Evolutionary conservation across 2,329 filamentous ascomycete genomes (phyloP).

Genomic region (Podosphaera fusca): DNA sequence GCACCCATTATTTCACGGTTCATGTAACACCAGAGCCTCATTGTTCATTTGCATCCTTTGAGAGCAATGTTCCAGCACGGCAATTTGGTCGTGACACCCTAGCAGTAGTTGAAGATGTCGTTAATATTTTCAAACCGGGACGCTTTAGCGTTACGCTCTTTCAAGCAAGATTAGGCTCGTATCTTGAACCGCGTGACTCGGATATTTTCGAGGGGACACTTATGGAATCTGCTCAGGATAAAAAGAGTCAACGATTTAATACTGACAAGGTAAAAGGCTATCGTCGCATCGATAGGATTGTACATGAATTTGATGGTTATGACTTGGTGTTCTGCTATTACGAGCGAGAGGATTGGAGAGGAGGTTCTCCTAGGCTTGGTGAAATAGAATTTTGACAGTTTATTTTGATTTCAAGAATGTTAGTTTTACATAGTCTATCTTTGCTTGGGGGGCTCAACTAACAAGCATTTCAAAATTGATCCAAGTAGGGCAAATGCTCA

Average conservation of each 20-base stretch:
- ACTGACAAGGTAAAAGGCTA: slow-evolving; percentile 65
- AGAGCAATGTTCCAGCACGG: slow-evolving; percentile 84
- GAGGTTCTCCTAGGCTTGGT: slow-evolving; percentile 12
- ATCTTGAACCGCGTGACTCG: slow-evolving; percentile 7
- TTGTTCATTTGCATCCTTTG: slow-evolving; percentile 93
- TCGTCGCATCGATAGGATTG: slow-evolving; percentile 73
- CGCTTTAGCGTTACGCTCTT: slow-evolving; percentile 94
- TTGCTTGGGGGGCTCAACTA: no score
- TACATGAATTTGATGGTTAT: slow-evolving; percentile 94
- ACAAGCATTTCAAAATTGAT: no score
- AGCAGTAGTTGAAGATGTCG: slow-evolving; percentile 82
- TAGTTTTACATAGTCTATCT: no score
- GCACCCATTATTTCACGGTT: slow-evolving; percentile 82
- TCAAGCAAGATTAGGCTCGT: slow-evolving; percentile 47
- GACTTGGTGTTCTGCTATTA: slow-evolving; percentile 94
- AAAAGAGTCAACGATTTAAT: slow-evolving; percentile 12
- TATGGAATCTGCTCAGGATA: background rate
- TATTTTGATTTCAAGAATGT: no score
- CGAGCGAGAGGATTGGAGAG: slow-evolving; percentile 57
- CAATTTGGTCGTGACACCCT: slow-evolving; percentile 73
- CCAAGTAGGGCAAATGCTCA: no score
- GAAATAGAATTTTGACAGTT: slow-evolving; percentile 10
- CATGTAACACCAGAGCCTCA: slow-evolving; percentile 94
- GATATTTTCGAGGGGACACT: slow-evolving; percentile 18
- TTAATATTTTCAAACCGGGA: slow-evolving; percentile 90